Evolutionary conservation across 1,284 basidiomycete genomes (phyloP), one percentile per base, ranked within the genome.

Genomic region (Boletellus deceptivus): DNA sequence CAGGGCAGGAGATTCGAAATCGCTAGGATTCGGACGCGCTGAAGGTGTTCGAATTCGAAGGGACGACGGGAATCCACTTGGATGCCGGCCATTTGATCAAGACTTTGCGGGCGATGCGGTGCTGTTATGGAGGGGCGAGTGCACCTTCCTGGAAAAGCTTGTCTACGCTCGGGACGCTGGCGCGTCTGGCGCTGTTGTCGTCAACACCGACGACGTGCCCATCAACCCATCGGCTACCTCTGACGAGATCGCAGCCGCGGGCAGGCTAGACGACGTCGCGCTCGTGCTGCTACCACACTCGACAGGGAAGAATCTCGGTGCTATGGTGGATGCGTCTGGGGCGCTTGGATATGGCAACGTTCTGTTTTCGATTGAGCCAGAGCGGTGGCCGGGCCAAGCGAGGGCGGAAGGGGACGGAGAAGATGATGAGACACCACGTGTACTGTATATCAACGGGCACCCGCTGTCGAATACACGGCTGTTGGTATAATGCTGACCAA

Each of bases 111-210:
- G 78, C 46, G 75, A 75, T 29, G 76, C 82, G 2, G 60, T 89
- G 25, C 64, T 90, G 8, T 73, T 84, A 6, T 70, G 72, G 48
- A 78, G 91, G 42, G 92, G 92, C 16, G 78, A 76, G 13, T 96
- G 92, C 66, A 86, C 89, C 3, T 95, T 95, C 70, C 64, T 91
- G 17, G 80, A 90, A 60, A 96, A 95, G 71, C 74, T 93, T 11
- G 46, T 81, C 16, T 58, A 75, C 46, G 91, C 90, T 5, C 75
- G 77, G 36, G 68, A 72, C 14, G 85, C 83, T 1, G 85, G 82
- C 7, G 91, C 90, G 9, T 79, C 78, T 1, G 91, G 91, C 1
- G 79, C 91, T 10, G 69, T 95, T 25, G 81, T 93, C 27, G 69
- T 88, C 56, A 84, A 79, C 60, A 75, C 84, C 54, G 78, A 82